Evolutionary conservation across 2,329 filamentous ascomycete species (phyloP).

Genomic region (Aureobasidium sp.): DNA sequence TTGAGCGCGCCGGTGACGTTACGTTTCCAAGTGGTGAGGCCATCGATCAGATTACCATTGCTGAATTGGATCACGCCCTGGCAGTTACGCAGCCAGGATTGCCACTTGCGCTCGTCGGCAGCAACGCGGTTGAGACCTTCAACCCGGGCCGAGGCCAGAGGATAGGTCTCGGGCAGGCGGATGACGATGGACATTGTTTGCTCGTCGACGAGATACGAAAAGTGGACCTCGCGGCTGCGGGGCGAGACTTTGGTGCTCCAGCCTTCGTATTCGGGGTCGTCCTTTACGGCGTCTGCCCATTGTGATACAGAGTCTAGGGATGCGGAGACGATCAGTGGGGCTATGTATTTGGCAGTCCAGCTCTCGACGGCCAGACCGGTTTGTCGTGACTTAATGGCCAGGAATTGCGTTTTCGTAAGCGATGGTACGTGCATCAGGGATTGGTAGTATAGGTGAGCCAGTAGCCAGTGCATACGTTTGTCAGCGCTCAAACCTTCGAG

Average conservation of each 20-base stretch:
- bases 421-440: conserved; percentile 68
- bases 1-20: conserved; percentile 85
- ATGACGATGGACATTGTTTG: conserved; percentile 76
- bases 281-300: conserved; percentile 47
- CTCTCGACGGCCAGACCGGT: conserved; percentile 69
- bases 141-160: conserved; percentile 70
- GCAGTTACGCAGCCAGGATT: conserved; percentile 77
- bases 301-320: conserved; percentile 58
- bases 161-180: conserved; percentile 70
- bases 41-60: conserved; percentile 81
- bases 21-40: conserved; percentile 71
- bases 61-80: conserved; percentile 92
- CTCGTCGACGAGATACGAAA: conserved; percentile 82
- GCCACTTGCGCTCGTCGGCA: conserved; percentile 86
- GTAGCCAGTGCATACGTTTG: conserved; percentile 70
- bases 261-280: conserved; percentile 41
- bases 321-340: conserved; percentile 58
- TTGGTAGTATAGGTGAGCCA: conserved; percentile 80
- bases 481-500: conserved; percentile 50
- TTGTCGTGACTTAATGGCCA: conserved; percentile 68
- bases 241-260: conserved; percentile 63
- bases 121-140: conserved; percentile 73
- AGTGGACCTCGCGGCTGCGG: conserved; percentile 66
- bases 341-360: conserved; percentile 81
- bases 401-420: conserved; percentile 76